Evolutionary conservation across 495 filamentous ascomycete species (phyloP), one percentile per base, ranked within the genome.

Genomic region (Cercophora samala): DNA sequence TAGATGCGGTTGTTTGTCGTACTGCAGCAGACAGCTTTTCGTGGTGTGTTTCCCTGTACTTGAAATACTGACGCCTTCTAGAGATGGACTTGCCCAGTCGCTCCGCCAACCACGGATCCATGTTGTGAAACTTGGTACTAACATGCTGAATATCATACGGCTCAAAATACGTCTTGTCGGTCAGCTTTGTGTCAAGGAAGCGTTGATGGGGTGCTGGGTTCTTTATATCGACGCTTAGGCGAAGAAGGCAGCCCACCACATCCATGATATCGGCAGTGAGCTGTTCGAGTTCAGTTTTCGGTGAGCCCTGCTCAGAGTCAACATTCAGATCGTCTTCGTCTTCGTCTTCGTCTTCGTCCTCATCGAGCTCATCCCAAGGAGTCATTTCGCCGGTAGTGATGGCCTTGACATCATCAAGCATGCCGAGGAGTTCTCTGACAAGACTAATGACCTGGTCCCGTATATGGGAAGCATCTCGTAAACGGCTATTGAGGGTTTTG

Each of bases 391-490:
- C 64, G 1, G 18, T 4, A 5, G 25, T 23, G 19, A 69, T 66
- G 0, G 19, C 13, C 1, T 18, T 54, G 51, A 62, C 65, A 46
- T 70, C 69, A 42, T 70, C 42, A 1, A 71, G 61, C 13, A 67
- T 61, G 3, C 68, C 64, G 0, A 64, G 23, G 0, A 81, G 60
- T 22, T 72, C 70, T 0, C 52, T 11, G 0, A 83, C 73, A 3
- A 85, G 65, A 5, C 72, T 69, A 6, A 79, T 9, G 1, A 78
- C 76, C 26, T 82, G 76, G 17, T 60, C 60, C 17, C 67, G 72
- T 29, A 85, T 70, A 60, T 83, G 78, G 0, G 80, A 79, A 0
- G 81, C 78, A 63, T 84, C 82, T 22, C 79, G 70, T 0, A 84
- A 74, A 5, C 80, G 73, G 62, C n/a, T n/a, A n/a, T n/a, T n/a